Conservation (phyloP, 2,329 filamentous ascomycete species). For the Lasiodiplodia gonubiensis region DNA sequence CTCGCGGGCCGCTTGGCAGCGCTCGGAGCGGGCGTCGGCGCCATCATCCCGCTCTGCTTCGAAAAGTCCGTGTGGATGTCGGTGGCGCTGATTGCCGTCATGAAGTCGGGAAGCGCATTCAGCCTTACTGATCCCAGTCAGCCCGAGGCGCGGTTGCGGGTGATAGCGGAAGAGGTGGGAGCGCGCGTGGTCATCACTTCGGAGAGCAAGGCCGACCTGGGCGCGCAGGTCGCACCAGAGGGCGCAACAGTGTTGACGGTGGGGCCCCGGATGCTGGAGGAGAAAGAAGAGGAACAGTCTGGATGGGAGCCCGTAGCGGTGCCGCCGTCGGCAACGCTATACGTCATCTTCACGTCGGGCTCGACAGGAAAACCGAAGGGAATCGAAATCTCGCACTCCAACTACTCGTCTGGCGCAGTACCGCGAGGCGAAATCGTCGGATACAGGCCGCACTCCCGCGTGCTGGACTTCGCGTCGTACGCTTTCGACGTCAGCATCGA, state of each 20-base stretch:
- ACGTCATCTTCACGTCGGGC: slow-evolving; percentile 69
- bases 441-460: slow-evolving; percentile 14
- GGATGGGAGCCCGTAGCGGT: background rate
- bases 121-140: slow-evolving; percentile 40
- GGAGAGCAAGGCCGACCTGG: slow-evolving; percentile 32
- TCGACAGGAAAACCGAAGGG: slow-evolving; percentile 29
- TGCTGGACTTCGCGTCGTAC: slow-evolving; percentile 51
- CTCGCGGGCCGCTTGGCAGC: slow-evolving; percentile 40
- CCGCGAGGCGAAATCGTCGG: slow-evolving; percentile 9
- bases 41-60: slow-evolving; percentile 45
- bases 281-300: background rate
- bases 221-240: slow-evolving; percentile 40
- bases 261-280: background rate
- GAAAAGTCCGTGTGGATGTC: slow-evolving; percentile 46
- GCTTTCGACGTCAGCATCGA: slow-evolving; percentile 61
- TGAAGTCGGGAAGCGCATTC: slow-evolving; percentile 40
- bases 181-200: background rate
- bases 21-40: slow-evolving; percentile 40
- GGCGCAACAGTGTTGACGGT: slow-evolving; percentile 31
- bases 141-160: background rate
- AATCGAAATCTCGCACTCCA: slow-evolving; percentile 34
- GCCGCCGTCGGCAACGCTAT: slow-evolving; percentile 9
- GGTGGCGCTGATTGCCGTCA: slow-evolving; percentile 46
- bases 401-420: slow-evolving; percentile 35
- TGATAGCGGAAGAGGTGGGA: background rate